Evolutionary conservation across 140 eudicot genomes (phyloP).

Genomic region (Stevia rebaudiana): DNA sequence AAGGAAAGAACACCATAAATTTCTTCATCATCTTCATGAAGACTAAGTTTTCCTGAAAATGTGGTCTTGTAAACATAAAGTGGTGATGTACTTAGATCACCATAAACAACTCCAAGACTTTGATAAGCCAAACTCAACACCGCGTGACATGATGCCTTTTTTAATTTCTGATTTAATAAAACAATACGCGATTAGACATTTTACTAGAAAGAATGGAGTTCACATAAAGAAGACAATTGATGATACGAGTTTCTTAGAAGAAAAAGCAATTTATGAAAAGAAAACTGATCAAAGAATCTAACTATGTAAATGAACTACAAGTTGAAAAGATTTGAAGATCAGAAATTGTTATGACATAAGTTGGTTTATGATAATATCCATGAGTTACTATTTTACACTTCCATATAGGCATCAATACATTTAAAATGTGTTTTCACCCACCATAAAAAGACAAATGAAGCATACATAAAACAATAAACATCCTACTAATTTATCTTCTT

Average conservation of each 20-base stretch:
- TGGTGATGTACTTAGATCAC: conserved; percentile 70
- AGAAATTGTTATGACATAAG: not conserved
- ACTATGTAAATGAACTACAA: not conserved
- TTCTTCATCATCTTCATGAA: conserved; percentile 53
- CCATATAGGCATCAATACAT: too few relatives aligned
- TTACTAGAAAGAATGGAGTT: not conserved
- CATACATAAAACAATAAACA: not conserved
- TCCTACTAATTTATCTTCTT: not conserved
- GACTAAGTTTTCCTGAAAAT: conserved; percentile 49
- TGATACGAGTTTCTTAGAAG: not conserved
- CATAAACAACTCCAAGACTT: conserved; percentile 73
- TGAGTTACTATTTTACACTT: not conserved
- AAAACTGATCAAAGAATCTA: not conserved
- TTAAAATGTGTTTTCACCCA: too few relatives aligned
- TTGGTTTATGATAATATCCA: not conserved
- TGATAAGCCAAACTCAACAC: conserved; percentile 58
- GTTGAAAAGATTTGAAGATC: conserved; percentile 9
- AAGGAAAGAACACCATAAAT: conserved; percentile 65
- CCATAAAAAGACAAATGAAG: not conserved
- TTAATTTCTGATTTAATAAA: conserved; percentile 33
- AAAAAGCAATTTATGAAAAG: not conserved
- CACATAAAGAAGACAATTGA: not conserved
- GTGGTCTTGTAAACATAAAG: conserved; percentile 56
- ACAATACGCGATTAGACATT: not conserved
- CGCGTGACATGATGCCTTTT: conserved; percentile 38